These are phyloP conservation scores for Zymoseptoria brevis DNA, from an alignment of 2,329 filamentous ascomycete species.

Conservation along the genomic window DNA sequence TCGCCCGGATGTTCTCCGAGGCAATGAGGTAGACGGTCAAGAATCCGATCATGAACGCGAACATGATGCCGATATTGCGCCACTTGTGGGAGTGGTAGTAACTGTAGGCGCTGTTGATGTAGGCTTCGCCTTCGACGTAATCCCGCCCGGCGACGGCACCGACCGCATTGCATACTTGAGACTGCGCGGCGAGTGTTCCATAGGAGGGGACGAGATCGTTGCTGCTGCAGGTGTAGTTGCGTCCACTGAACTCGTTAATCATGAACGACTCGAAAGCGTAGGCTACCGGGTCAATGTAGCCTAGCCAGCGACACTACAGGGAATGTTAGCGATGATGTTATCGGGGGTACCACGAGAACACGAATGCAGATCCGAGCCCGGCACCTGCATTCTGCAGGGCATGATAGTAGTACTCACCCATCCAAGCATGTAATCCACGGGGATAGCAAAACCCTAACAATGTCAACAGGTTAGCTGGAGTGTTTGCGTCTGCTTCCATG, in stretches of 20 bases:
- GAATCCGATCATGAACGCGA: slow-evolving; percentile 38
- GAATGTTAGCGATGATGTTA: background rate
- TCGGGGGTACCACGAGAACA: slow-evolving; percentile 33
- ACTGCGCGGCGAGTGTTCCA: slow-evolving; percentile 21
- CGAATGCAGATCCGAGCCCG: no score
- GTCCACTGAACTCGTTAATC: slow-evolving; percentile 65
- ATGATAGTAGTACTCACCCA: slow-evolving; percentile 50
- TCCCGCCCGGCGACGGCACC: slow-evolving; percentile 34
- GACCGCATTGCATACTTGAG: slow-evolving; percentile 36
- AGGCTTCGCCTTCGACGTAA: slow-evolving; percentile 34
- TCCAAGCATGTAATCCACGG: slow-evolving; percentile 57
- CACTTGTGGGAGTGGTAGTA: slow-evolving; percentile 37
- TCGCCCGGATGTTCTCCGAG: slow-evolving; percentile 40
- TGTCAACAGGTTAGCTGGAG: background rate
- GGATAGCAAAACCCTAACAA: slow-evolving; percentile 50
- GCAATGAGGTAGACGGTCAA: slow-evolving; percentile 37
- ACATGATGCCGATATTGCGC: slow-evolving; percentile 41
- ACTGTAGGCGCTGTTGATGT: slow-evolving; percentile 26
- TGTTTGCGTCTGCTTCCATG: background rate
- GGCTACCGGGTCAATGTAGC: slow-evolving; percentile 68
- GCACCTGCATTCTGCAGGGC: slow-evolving; percentile 50
- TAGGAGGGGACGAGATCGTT: slow-evolving; percentile 39
- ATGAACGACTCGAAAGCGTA: slow-evolving; percentile 70
- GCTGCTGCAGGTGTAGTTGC: slow-evolving; percentile 47
- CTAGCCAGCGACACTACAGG: slow-evolving; percentile 62